Conservation (phyloP, 805 yeast species). For the Metschnikowia matae region DNA sequence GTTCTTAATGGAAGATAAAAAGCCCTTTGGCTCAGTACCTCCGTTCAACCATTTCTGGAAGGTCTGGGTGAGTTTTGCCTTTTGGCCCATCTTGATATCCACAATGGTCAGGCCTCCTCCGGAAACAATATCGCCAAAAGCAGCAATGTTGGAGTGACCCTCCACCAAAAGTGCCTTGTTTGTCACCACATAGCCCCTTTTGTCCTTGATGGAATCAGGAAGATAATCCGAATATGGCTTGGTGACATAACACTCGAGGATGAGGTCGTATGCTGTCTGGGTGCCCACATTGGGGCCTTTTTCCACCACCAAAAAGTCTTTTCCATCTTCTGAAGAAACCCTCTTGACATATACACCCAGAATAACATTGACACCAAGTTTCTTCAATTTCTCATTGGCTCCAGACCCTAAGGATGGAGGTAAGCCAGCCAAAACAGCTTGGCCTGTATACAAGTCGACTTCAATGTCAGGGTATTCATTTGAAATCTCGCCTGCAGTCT, state of each 20-base stretch:
- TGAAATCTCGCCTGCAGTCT: constrained; percentile 36
- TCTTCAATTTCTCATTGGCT: constrained; percentile 10
- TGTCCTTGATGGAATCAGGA: constrained; percentile 21
- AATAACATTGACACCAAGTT: constrained; percentile 15
- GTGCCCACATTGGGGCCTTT: neutral
- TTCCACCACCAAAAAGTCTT: neutral
- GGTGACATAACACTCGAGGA: constrained; percentile 23
- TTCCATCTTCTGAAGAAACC: constrained; percentile 13
- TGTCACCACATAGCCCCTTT: constrained; percentile 26
- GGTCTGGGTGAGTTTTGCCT: constrained; percentile 12
- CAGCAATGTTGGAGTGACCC: constrained; percentile 26
- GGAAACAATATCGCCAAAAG: constrained; percentile 33
- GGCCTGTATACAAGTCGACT: constrained; percentile 24
- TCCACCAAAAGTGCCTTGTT: constrained; percentile 25
- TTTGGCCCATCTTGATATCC: constrained; percentile 25
- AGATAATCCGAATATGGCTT: constrained; percentile 35
- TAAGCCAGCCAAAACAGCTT: constrained; percentile 8
- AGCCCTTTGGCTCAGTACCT: neutral
- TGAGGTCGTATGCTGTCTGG: constrained; percentile 23
- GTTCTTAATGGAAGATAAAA: neutral
- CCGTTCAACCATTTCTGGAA: constrained; percentile 3
- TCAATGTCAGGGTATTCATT: constrained; percentile 12
- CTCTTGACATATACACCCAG: constrained; percentile 4
- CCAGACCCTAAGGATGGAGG: neutral
- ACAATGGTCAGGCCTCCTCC: constrained; percentile 21